Evolutionary conservation across 805 yeast species (phyloP).

Genomic region (Nematodospora valgi): DNA sequence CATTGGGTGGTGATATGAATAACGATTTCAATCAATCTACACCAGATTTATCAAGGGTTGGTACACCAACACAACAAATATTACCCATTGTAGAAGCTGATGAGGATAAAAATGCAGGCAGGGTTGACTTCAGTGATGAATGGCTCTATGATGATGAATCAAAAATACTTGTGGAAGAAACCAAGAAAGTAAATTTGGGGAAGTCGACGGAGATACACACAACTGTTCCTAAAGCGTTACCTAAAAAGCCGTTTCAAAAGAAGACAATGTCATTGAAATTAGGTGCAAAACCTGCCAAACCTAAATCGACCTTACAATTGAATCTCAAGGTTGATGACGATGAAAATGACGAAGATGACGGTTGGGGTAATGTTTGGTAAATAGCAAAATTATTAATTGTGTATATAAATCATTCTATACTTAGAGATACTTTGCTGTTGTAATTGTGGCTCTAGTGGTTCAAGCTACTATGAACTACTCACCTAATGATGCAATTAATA

Average conservation of each 20-base stretch:
- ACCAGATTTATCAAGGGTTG: conserved; percentile 29
- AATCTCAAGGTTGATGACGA: conserved; percentile 22
- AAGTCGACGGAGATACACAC: conserved; percentile 8
- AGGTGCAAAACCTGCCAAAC: conserved; percentile 13
- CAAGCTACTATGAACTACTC: too few relatives aligned
- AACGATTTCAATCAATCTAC: conserved; percentile 35
- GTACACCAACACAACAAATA: conserved; percentile 23
- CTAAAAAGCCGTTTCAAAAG: neutral
- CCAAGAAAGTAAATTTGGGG: conserved; percentile 5
- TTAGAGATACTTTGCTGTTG: too few relatives aligned
- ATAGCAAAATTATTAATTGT: too few relatives aligned
- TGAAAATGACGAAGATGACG: conserved; percentile 28
- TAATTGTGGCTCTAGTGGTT: too few relatives aligned
- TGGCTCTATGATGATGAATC: conserved; percentile 15
- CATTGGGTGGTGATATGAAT: conserved; percentile 26
- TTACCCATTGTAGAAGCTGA: neutral
- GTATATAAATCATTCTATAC: too few relatives aligned
- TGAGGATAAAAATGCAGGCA: conserved; percentile 12
- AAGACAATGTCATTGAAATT: conserved; percentile 17
- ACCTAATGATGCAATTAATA: too few relatives aligned
- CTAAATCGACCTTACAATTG: conserved; percentile 18
- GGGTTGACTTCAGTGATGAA: conserved; percentile 16
- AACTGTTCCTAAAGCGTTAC: neutral
- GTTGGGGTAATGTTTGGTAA: conserved; percentile 33
- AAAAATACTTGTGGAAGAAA: conserved; percentile 9